Evolutionary conservation across 208 protist species (phyloP).

Genomic region (Leishmania braziliensis): DNA sequence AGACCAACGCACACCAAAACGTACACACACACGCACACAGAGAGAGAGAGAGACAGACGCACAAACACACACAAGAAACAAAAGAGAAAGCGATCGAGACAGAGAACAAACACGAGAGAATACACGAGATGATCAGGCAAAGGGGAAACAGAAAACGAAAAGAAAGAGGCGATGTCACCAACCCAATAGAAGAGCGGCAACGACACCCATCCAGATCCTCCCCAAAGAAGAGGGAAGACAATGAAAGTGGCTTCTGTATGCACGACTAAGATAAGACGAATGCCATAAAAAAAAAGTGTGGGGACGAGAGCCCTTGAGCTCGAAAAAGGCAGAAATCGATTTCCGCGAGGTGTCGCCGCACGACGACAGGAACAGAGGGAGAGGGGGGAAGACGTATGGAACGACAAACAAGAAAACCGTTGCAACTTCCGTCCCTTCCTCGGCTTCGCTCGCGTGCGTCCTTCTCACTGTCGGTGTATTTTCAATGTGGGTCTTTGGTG

Average conservation of each 20-base stretch:
- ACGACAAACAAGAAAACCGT: neutral
- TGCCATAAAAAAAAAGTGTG: neutral
- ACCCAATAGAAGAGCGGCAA: neutral
- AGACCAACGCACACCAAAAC: neutral
- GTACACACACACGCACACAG: neutral
- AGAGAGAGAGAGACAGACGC: neutral
- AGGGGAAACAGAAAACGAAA: constrained; percentile 4
- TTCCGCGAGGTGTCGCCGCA: neutral
- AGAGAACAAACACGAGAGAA: neutral
- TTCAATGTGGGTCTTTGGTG: neutral
- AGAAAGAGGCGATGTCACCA: neutral
- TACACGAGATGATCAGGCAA: neutral
- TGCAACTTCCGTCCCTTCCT: neutral
- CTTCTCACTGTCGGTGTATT: neutral
- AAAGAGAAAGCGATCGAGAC: neutral
- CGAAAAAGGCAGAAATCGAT: neutral
- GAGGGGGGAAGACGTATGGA: neutral
- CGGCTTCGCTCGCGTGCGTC: neutral
- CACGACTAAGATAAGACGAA: neutral
- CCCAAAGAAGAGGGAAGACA: neutral
- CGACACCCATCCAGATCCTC: neutral
- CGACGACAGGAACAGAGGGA: constrained; percentile 7
- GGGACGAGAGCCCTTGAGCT: neutral
- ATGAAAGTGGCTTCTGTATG: neutral
- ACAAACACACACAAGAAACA: neutral